Evolutionary conservation across 129 eudicot species (phyloP).

Genomic region (Logfia minima): DNA sequence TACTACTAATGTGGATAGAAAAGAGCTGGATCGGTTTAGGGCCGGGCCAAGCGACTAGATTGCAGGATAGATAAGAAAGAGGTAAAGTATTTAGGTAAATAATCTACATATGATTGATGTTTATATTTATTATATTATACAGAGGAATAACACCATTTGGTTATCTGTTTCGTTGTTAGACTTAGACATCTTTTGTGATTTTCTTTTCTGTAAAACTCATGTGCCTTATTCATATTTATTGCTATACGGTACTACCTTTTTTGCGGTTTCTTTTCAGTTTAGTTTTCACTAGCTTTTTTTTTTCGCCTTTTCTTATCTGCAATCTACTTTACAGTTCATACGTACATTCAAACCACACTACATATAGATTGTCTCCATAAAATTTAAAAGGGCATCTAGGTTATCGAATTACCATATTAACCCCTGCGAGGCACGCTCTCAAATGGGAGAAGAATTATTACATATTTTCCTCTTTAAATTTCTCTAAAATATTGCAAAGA

Average conservation of each 20-base stretch:
- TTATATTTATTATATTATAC: conserved; percentile 23
- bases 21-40: conserved; percentile 11
- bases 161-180: conserved; percentile 27
- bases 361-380: too few species aligned
- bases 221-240: conserved; percentile 35
- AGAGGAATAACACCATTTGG: conserved; percentile 29
- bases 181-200: conserved; percentile 23
- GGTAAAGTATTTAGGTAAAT: conserved; percentile 39
- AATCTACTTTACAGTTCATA: too few species aligned
- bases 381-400: too few species aligned
- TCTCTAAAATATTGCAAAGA: too few species aligned
- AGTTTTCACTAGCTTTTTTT: too few species aligned
- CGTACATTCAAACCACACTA: too few species aligned
- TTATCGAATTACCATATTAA: too few species aligned
- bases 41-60: conserved; percentile 20
- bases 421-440: too few species aligned
- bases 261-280: not conserved
- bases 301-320: not conserved
- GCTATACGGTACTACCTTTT: conserved; percentile 17
- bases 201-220: conserved; percentile 26
- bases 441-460: too few species aligned
- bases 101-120: conserved; percentile 33
- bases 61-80: conserved; percentile 20
- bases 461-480: too few species aligned
- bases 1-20: conserved; percentile 26